These are phyloP conservation scores for Lodderomyces theae DNA, from an alignment of 1,139 yeast genomes.

Conservation along the genomic window DNA sequence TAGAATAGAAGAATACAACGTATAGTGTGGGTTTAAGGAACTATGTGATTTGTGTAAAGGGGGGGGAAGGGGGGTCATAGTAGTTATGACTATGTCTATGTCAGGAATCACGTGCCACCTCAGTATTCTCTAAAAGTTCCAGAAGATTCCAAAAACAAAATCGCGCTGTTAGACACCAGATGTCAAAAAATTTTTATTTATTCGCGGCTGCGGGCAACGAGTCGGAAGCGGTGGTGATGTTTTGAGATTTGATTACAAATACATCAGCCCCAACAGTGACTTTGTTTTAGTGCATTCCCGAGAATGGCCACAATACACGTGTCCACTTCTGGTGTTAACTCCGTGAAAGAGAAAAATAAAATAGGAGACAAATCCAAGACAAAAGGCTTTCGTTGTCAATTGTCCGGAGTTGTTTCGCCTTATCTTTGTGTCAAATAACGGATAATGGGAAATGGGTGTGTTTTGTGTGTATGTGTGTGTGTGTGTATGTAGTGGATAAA, in stretches of 20 bases:
- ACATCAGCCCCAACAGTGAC: background rate
- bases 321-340: background rate
- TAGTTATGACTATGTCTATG: too few species aligned
- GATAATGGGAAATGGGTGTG: background rate
- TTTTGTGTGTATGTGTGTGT: too few species aligned
- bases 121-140: too few species aligned
- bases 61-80: too few species aligned
- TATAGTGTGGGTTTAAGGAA: background rate
- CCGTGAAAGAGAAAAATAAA: background rate
- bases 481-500: too few species aligned
- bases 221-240: too few species aligned
- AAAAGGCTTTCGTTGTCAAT: background rate
- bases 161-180: background rate
- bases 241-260: constrained; percentile 2
- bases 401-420: background rate
- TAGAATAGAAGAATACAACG: constrained; percentile 14
- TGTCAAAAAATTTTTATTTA: too few species aligned
- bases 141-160: too few species aligned
- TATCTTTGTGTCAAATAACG: background rate
- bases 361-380: too few species aligned
- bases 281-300: background rate
- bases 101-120: too few species aligned
- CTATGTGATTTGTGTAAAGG: background rate
- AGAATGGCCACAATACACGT: background rate
- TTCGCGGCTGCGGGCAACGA: too few species aligned